These are phyloP conservation scores for Terana coerulea DNA, from an alignment of 768 basidiomycete genomes.

Conservation along the genomic window DNA sequence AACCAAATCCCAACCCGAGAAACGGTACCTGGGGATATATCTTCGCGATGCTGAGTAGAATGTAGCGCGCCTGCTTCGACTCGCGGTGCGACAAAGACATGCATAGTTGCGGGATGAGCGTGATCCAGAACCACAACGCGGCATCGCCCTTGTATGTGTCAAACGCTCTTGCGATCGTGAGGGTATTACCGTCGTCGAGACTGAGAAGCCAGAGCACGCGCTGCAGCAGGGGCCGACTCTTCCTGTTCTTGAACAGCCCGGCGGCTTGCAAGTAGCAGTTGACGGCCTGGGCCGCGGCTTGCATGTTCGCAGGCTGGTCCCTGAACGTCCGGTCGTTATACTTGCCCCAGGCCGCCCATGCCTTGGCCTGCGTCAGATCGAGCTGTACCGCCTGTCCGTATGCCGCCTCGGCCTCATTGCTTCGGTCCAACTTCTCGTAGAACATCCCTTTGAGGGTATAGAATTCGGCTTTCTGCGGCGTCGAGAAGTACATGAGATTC, in stretches of 20 bases:
- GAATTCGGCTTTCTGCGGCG: constrained; percentile 94
- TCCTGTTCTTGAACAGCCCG: constrained; percentile 90
- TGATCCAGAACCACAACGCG: constrained; percentile 99
- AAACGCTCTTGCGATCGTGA: constrained; percentile 76
- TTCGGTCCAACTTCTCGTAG: constrained; percentile 78
- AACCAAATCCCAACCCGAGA: background rate
- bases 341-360: constrained; percentile 98
- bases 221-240: constrained; percentile 86
- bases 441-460: constrained; percentile 99
- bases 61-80: constrained; percentile 86
- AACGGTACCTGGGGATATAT: constrained; percentile 81
- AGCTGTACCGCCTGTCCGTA: constrained; percentile 96
- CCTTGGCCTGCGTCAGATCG: constrained; percentile 92
- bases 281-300: constrained; percentile 85
- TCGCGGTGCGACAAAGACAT: constrained; percentile 88
- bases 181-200: constrained; percentile 70
- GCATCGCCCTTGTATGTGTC: constrained; percentile 96
- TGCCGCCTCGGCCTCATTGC: constrained; percentile 86
- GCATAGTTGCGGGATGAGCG: constrained; percentile 91
- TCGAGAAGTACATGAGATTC: constrained; percentile 97
- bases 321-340: constrained; percentile 94
- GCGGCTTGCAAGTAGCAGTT: constrained; percentile 98
- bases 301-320: constrained; percentile 69
- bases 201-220: constrained; percentile 96
- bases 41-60: constrained; percentile 87